A percentile compares a stretch with the other conserved stretches of the same genome.
These are phyloP conservation scores for Termitomyces sp. DNA, from an alignment of 768 basidiomycete species.

Conservation along the genomic window DNA sequence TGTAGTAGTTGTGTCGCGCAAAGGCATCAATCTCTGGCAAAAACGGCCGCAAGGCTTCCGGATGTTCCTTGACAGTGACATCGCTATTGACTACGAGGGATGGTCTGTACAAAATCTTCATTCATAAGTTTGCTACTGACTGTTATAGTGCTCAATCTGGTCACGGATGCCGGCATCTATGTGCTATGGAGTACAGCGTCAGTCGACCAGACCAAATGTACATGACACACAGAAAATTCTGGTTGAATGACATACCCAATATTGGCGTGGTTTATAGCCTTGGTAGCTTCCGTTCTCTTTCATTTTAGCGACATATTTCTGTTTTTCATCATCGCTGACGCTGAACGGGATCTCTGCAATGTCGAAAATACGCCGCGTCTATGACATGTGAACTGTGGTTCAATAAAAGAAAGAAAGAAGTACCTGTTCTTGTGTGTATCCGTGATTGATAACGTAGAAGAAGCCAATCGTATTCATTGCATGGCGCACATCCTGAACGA, in stretches of 20 bases:
- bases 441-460: constrained; percentile 48
- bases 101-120: neutral
- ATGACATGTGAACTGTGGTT: neutral
- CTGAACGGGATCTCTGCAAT: constrained; percentile 37
- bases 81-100: constrained; percentile 26
- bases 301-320: constrained; percentile 24
- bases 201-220: neutral
- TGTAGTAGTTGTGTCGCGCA: constrained; percentile 28
- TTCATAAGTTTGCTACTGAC: constrained; percentile 26
- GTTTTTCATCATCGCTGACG: constrained; percentile 33
- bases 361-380: constrained; percentile 39
- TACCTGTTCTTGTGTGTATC: constrained; percentile 16
- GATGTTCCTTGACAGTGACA: constrained; percentile 27
- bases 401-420: neutral
- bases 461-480: constrained; percentile 25
- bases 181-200: constrained; percentile 30
- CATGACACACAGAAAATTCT: neutral
- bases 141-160: constrained; percentile 58
- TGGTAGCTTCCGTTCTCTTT: constrained; percentile 38
- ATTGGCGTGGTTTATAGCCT: constrained; percentile 22
- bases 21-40: constrained; percentile 30
- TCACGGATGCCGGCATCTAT: constrained; percentile 59
- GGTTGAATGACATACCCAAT: constrained; percentile 10
- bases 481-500: neutral
- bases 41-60: constrained; percentile 28